Evolutionary conservation across 192 early-diverging fungal species (phyloP).

Genomic region (Thamnidium elegans): DNA sequence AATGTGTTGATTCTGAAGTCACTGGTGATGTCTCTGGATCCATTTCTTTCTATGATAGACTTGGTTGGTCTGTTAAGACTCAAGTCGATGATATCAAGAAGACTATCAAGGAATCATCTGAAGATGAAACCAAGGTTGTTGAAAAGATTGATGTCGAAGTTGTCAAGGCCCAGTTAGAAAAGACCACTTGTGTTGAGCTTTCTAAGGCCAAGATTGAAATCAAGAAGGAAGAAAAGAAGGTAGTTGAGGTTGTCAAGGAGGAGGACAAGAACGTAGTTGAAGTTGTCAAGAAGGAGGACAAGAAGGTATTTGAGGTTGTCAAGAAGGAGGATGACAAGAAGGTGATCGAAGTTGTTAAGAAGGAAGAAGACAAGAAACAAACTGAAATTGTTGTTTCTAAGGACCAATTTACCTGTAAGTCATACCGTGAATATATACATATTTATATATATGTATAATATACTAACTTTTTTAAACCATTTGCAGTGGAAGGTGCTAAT

Average conservation of each 20-base stretch:
- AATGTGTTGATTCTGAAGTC: background rate
- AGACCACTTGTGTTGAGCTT: background rate
- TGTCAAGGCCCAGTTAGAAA: background rate
- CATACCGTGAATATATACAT: background rate
- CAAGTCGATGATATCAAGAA: background rate
- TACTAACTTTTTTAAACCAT: background rate
- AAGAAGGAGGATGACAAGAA: background rate
- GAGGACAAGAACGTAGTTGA: background rate
- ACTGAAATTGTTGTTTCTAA: too few species aligned
- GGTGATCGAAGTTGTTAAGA: too few species aligned
- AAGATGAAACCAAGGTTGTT: background rate
- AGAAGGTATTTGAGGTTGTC: background rate
- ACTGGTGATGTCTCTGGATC: background rate
- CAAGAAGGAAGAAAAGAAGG: background rate
- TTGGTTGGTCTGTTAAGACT: background rate
- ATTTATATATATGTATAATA: background rate
- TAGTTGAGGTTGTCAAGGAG: background rate
- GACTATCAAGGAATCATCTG: conserved; percentile 9
- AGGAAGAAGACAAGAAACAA: too few species aligned
- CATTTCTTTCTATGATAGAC: background rate
- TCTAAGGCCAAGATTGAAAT: background rate
- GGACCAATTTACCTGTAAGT: background rate
- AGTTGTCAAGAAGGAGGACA: background rate
- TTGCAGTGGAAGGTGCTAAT: background rate
- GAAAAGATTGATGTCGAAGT: background rate